Base-by-base conservation (phyloP, 2,329 filamentous ascomycete genomes). In the Cryphonectria naterciae region DNA sequence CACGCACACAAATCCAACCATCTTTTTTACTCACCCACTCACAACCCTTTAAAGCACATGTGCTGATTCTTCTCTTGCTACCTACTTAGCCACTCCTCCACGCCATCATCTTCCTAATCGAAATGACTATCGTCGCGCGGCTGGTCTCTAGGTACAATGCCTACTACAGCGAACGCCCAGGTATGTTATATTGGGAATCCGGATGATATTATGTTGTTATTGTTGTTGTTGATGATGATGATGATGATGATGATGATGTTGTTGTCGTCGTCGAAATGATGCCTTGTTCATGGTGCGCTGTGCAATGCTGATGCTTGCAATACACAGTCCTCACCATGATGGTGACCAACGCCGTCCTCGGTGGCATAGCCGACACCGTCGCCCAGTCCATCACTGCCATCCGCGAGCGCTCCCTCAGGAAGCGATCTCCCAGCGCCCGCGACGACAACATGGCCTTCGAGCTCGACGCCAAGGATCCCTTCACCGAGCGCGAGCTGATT, bases 341-440 rank as follows among this genome's bases (percentile, higher is more conserved):
- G 95, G 93, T 98, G 79, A 97, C 95, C 80, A 99, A 99, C 84
- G 93, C 96, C 75, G 92, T 98, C 70, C 90, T 99, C 71, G 94
- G 94, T 83, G 96, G 96, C 76, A 92, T 99, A 76, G 96, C 96
- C 81, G 96, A 99, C 82, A 98, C 96, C 46, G 93, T 97, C 64
- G 96, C 96, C 71, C 96, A 99, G 81, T 91, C 93, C 71, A 92
- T 99, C 79, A 97, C 96, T 3, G 90, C 94, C 28, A 88, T 97
- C 72, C 91, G 93, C 71, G 83, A 92, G 78, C 88, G 89, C 73
- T 87, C 90, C 10, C 77, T 89, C 4, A 87, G 88, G 72, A 93
- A 93, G 79, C 83, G 86, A 5, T 39, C 39, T 6, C 61, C 61
- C 6, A 64, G 19, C 6, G 86, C 85, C 73, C 89, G 90, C 76